Conservation (phyloP, 75 land plant genomes). For the Azolla pinnata region DNA sequence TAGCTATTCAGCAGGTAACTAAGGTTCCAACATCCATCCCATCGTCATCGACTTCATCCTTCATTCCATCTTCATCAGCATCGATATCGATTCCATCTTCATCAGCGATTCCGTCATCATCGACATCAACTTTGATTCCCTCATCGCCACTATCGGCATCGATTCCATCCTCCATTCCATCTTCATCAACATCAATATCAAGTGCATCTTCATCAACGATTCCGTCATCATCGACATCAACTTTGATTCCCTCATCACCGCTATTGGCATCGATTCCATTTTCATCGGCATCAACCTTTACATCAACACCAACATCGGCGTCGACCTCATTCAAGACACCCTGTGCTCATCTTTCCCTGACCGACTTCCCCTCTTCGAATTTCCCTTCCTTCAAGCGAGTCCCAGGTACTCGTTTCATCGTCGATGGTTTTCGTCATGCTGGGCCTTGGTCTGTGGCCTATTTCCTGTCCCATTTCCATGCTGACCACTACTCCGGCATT, state of each 20-base stretch:
- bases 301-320: not conserved
- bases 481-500: slow-evolving; percentile 84
- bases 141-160: not conserved
- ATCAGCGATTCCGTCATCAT: not conserved
- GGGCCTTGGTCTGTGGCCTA: slow-evolving; percentile 60
- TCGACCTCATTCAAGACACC: not conserved
- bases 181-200: not conserved
- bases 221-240: not conserved
- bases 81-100: too few species aligned
- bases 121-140: not conserved
- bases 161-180: not conserved
- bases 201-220: not conserved
- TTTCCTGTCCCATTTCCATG: slow-evolving; percentile 92
- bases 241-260: not conserved
- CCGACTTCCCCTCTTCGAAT: slow-evolving; percentile 49
- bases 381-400: slow-evolving; percentile 67
- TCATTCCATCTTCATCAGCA: not conserved
- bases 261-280: not conserved
- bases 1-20: not conserved
- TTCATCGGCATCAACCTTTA: not conserved
- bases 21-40: not conserved
- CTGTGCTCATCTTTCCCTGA: slow-evolving; percentile 9
- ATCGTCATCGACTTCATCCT: not conserved
- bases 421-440: slow-evolving; percentile 64
- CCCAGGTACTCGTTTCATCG: slow-evolving; percentile 72